Conservation (phyloP, 2,329 filamentous ascomycete genomes). For the Knoxdaviesia capensis region DNA sequence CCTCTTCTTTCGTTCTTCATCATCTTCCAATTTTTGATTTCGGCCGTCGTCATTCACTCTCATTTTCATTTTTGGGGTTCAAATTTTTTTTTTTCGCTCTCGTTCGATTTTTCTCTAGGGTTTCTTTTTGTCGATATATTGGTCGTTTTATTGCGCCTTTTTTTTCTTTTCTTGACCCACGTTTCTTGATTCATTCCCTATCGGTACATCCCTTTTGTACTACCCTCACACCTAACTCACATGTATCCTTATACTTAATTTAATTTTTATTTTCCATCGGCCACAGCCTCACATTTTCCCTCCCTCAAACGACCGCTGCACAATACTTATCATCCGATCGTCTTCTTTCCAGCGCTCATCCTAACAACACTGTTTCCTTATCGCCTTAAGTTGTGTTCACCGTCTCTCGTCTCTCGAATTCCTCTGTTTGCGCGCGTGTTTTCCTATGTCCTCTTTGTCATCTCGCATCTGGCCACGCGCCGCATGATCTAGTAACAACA, state of each 20-base stretch:
- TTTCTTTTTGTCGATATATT: too few species aligned
- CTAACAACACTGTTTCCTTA: not conserved
- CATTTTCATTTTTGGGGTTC: not conserved
- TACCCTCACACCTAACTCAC: not conserved
- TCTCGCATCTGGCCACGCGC: not conserved
- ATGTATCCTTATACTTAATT: not conserved
- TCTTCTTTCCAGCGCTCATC: not conserved
- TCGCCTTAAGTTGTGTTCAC: not conserved
- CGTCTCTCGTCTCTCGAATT: not conserved
- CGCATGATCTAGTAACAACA: not conserved
- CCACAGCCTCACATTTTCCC: not conserved
- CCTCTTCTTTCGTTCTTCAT: not conserved
- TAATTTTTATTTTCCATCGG: not conserved
- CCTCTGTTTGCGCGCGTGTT: not conserved
- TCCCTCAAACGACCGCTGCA: not conserved
- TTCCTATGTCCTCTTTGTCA: not conserved
- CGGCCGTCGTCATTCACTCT: not conserved
- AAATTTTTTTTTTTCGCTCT: not conserved
- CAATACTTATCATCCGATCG: not conserved
- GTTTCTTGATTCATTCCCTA: not conserved
- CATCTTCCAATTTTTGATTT: not conserved
- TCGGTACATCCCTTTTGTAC: not conserved
- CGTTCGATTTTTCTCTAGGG: not conserved
- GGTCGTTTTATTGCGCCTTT: not conserved
- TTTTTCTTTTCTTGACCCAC: not conserved